phyloP scores from a whole-genome alignment of 805 yeast genomes.

The Cyberlindnera sargentensis region DNA sequence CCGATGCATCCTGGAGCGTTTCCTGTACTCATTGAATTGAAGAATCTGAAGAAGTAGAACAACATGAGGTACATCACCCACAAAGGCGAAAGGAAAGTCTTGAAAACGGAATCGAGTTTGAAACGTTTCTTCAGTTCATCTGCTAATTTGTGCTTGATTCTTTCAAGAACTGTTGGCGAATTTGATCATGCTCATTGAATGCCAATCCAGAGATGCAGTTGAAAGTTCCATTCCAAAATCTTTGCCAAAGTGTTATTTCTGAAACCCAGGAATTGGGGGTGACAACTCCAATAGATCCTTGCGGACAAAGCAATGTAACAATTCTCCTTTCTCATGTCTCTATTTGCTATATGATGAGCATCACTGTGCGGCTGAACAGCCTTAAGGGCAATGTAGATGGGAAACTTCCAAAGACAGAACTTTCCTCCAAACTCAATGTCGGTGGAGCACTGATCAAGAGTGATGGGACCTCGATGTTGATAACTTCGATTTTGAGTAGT shows the following conservation, averaged over 20 bases:
- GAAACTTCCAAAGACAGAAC: slow-evolving; percentile 56
- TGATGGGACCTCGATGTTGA: slow-evolving; percentile 22
- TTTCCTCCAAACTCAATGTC: slow-evolving; percentile 47
- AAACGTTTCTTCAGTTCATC: slow-evolving; percentile 73
- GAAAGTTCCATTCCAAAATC: slow-evolving; percentile 91
- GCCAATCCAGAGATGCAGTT: slow-evolving; percentile 81
- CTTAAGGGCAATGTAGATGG: slow-evolving; percentile 44
- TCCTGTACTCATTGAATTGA: slow-evolving; percentile 71
- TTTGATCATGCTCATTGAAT: slow-evolving; percentile 77
- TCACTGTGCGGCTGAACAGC: slow-evolving; percentile 56
- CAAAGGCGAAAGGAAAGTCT: slow-evolving; percentile 78
- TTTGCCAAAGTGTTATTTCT: slow-evolving; percentile 53
- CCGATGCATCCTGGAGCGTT: slow-evolving; percentile 77
- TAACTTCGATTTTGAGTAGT: slow-evolving; percentile 42
- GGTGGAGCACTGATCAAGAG: slow-evolving; percentile 31
- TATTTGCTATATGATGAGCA: slow-evolving; percentile 91
- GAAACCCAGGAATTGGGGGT: slow-evolving; percentile 44
- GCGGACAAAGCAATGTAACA: slow-evolving; percentile 83
- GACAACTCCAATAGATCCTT: slow-evolving; percentile 65
- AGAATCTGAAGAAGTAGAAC: slow-evolving; percentile 81
- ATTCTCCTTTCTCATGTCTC: slow-evolving; percentile 94
- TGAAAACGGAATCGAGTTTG: slow-evolving; percentile 80
- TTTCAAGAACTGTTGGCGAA: slow-evolving; percentile 63
- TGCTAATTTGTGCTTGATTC: slow-evolving; percentile 61
- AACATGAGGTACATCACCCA: slow-evolving; percentile 76